Percentiles rank a stretch among this genome's conserved stretches.
These are phyloP conservation scores for Neurospora sp. DNA, from an alignment of 495 filamentous ascomycete genomes.

Conservation along the genomic window DNA sequence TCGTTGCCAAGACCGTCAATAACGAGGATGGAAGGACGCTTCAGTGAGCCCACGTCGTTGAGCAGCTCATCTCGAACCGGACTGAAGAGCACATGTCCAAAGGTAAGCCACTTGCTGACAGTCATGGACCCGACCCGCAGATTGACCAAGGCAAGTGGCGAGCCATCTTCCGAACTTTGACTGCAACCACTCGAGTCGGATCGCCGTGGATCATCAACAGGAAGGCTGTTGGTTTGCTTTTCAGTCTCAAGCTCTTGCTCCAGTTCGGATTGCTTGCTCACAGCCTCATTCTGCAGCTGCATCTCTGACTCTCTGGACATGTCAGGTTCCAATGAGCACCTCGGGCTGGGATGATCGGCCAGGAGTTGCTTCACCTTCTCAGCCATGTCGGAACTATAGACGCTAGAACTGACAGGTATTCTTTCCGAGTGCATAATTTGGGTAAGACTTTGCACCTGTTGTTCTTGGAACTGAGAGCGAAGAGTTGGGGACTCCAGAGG, in stretches of 20 bases:
- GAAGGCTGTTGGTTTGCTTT: constrained; percentile 22
- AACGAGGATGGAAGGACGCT: constrained; percentile 63
- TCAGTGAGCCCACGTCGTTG: constrained; percentile 32
- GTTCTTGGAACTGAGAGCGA: constrained; percentile 10
- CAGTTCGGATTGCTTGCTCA: constrained; percentile 27
- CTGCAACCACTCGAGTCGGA: constrained; percentile 37
- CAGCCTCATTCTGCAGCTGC: background rate
- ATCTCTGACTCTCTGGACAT: background rate
- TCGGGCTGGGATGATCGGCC: constrained; percentile 21
- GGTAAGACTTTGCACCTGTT: constrained; percentile 21
- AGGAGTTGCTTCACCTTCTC: constrained; percentile 36
- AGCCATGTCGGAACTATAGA: constrained; percentile 38
- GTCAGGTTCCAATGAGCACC: constrained; percentile 24
- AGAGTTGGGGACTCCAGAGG: constrained; percentile 33
- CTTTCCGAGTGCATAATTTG: constrained; percentile 21
- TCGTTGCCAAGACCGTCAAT: constrained; percentile 78
- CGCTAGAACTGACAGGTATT: constrained; percentile 23
- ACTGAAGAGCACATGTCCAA: constrained; percentile 89
- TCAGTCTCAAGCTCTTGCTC: constrained; percentile 20
- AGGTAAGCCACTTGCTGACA: constrained; percentile 74
- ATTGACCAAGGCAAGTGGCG: constrained; percentile 64
- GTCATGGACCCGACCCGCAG: constrained; percentile 67
- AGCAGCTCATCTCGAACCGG: constrained; percentile 74
- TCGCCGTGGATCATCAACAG: constrained; percentile 27
- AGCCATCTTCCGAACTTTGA: constrained; percentile 42